Evolutionary conservation across 352 stramenopile genomes (phyloP).

Genomic region (Pythium vanterpoolii): DNA sequence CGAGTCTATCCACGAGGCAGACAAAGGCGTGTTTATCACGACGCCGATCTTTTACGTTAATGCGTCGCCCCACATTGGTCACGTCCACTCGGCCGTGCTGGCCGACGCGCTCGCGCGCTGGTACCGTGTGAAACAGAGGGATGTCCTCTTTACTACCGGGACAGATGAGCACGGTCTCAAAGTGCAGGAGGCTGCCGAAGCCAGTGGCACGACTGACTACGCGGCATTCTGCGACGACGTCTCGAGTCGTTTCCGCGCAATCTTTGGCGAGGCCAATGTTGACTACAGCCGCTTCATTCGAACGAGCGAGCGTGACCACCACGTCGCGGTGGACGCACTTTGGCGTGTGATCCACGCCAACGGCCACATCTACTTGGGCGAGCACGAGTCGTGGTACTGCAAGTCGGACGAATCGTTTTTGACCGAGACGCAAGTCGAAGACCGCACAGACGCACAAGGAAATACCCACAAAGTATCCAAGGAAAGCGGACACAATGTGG

Average conservation of each 20-base stretch:
- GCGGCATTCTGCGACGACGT: constrained; percentile 91
- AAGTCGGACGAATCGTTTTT: constrained; percentile 99
- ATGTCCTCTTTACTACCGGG: constrained; percentile 94
- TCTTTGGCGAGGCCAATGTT: constrained; percentile 91
- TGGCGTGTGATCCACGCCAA: constrained; percentile 91
- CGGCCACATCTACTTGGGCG: constrained; percentile 96
- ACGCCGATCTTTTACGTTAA: constrained; percentile 99
- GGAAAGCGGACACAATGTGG: constrained; percentile 90
- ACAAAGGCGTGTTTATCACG: constrained; percentile 74
- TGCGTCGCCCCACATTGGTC: constrained; percentile 97
- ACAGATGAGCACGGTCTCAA: constrained; percentile 98
- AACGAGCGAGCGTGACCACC: constrained; percentile 94
- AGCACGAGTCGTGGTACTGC: constrained; percentile 99
- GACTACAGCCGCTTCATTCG: constrained; percentile 96
- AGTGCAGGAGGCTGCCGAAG: constrained; percentile 93
- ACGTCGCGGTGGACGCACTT: constrained; percentile 86
- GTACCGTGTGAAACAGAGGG: constrained; percentile 48
- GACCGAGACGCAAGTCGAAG: constrained; percentile 95
- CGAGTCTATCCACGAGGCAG: not conserved
- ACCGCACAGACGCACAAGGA: constrained; percentile 40
- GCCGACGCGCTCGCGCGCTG: constrained; percentile 83
- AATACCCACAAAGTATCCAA: constrained; percentile 70
- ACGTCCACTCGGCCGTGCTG: constrained; percentile 96
- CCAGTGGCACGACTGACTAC: constrained; percentile 77
- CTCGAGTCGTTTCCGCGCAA: constrained; percentile 84